Evolutionary conservation across 108 stramenopile genomes (phyloP).

Genomic region (Schizochytrium sp.): DNA sequence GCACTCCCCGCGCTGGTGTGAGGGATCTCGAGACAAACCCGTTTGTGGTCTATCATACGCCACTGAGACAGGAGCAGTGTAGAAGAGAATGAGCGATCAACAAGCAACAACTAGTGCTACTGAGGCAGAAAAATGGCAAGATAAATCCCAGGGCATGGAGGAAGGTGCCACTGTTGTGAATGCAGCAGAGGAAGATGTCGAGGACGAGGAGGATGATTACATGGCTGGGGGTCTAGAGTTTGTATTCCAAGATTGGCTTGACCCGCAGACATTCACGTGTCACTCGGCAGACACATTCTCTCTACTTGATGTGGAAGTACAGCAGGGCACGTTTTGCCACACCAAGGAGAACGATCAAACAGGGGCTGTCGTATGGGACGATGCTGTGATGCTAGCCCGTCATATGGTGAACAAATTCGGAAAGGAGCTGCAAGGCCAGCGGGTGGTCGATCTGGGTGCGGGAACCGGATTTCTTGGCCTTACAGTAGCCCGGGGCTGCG

Average conservation of each 20-base stretch:
- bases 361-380: constrained; percentile 56
- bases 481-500: constrained; percentile 9
- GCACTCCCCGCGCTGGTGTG: too few species aligned
- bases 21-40: too few species aligned
- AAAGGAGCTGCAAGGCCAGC: neutral
- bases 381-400: constrained; percentile 39
- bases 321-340: constrained; percentile 53
- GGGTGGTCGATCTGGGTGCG: constrained; percentile 36
- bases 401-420: neutral
- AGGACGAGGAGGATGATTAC: constrained; percentile 45
- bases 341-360: constrained; percentile 39
- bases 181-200: neutral
- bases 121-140: neutral
- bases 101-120: neutral
- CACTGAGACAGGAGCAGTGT: neutral
- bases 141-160: neutral
- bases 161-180: neutral
- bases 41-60: too few species aligned
- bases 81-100: neutral
- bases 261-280: constrained; percentile 23
- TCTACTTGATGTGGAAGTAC: constrained; percentile 10
- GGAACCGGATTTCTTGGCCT: constrained; percentile 42
- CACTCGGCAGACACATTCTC: neutral
- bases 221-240: constrained; percentile 7
- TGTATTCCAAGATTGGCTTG: constrained; percentile 57